phyloP scores from a whole-genome alignment of 495 filamentous ascomycete genomes.

The Staphylotrichum longicolle region DNA sequence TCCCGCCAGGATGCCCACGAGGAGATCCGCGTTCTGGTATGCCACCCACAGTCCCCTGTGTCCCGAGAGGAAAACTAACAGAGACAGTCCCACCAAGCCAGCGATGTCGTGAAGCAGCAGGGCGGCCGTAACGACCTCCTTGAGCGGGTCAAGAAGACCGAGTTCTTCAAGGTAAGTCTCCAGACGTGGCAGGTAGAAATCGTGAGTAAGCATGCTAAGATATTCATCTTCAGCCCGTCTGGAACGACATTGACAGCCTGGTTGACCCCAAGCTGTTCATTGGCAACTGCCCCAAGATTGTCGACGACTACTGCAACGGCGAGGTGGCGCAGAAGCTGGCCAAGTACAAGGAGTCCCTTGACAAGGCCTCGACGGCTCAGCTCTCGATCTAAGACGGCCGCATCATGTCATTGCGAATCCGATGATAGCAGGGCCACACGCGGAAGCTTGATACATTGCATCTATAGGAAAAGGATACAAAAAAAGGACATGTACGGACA shows the following conservation, averaged over 20 bases:
- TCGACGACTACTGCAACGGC: constrained; percentile 46
- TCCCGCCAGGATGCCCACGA: constrained; percentile 92
- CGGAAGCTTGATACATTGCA: too few relatives aligned
- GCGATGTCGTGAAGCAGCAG: constrained; percentile 70
- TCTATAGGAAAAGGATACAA: neutral
- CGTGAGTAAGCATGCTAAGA: neutral
- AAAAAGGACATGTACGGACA: too few relatives aligned
- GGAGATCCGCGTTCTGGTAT: constrained; percentile 72
- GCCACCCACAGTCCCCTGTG: neutral
- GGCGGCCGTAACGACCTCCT: constrained; percentile 83
- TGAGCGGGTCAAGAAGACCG: constrained; percentile 66
- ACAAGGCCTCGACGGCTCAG: constrained; percentile 30
- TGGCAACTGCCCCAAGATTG: constrained; percentile 50
- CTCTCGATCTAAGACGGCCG: constrained; percentile 28
- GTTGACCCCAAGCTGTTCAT: constrained; percentile 70
- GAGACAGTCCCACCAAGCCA: constrained; percentile 68
- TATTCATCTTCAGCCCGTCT: constrained; percentile 52
- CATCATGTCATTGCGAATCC: too few relatives aligned
- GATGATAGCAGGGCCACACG: too few relatives aligned
- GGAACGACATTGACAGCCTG: constrained; percentile 69
- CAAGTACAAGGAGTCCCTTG: constrained; percentile 28
- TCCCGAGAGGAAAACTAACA: neutral
- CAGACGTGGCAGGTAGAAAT: neutral
- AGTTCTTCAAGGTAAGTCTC: constrained; percentile 62
- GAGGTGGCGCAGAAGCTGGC: constrained; percentile 29